Evolutionary conservation across 306 rosid species (phyloP), one percentile per base, ranked within the genome.

Genomic region (Trifolium pratense): DNA sequence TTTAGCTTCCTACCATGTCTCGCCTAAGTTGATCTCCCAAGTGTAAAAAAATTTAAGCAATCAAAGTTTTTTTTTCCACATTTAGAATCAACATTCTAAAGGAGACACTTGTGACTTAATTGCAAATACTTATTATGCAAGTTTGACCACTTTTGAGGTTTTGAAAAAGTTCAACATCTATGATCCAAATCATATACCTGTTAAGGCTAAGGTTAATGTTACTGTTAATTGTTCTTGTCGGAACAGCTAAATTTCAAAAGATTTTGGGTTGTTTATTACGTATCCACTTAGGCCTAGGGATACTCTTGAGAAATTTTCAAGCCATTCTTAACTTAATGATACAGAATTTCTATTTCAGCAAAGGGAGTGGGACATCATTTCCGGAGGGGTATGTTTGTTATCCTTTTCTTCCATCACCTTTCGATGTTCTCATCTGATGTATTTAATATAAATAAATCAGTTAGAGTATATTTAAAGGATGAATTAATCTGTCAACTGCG

Each of bases 161-260:
- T 21, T 21, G 1, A 21, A 21, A 21, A 21, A 21, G 25, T 21
- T 21, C 25, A 21, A 21, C 25, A 21, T 21, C 25, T 21, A 21
- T 21, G 25, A 21, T 21, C 25, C 2, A 21, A 21, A 21, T 21
- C 25, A 21, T 21, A 21, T 21, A 21, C 25, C 25, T 21, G 2
- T 21, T 21, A 21, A 21, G 25, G 25, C 25, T 21, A 21, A 5
- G 56, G 4, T 90, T 68, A 85, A 84, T 49, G 96, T 87, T 3
- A 57, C 83, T 2, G 90, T 92, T 51, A 84, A 69, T 5, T 90
- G 96, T 79, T 79, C 81, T 11, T 90, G 97, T 78, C 96, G 96
- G 59, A 5, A 84, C 66, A 78, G 85, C 14, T 1, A 16, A 17
- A 37, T 92, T 75, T 84, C 91, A 4, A 51, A 80, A 75, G 75